Evolutionary conservation across 2,329 filamentous ascomycete species (phyloP), one percentile per base, ranked within the genome.

Genomic region (Xylaria arbuscula): DNA sequence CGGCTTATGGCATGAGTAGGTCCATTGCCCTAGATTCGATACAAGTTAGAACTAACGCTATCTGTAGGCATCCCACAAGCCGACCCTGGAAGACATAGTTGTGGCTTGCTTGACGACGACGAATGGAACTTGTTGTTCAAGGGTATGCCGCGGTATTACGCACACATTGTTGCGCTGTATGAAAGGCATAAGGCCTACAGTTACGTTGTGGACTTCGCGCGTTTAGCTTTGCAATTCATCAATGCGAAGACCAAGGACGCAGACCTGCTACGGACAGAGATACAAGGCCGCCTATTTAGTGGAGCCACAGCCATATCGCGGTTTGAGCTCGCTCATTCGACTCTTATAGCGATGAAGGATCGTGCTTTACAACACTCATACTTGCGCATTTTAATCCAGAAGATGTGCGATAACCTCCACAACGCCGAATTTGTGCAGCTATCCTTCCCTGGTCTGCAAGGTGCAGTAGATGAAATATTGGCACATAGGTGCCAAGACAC

Each of bases 231-330:
- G 50, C 90, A 93, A 74, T 91, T 92, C 70, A 76, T 84, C 32
- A 78, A 80, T 47, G 72, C 70, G 42, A 77, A 73, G 50, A 76
- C 74, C 2, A 78, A 82, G 38, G 75, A 78, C 64, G 73, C 67
- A 32, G 76, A 77, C 15, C 73, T 83, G 45, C 82, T 88, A 66
- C 87, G 88, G 68, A 87, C 87, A 1, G 92, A 97, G 68, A 88
- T 98, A 75, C 89, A 97, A 22, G 91, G 89, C 72, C 91, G 94
- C 2, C 86, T 97, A 2, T 98, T 98, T 83, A 91, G 90, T 70
- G 92, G 93, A 19, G 90, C 93, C 0, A 84, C 96, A 22, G 88
- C 92, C 68, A 93, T 91, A 19, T 92, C 89, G 7, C 90, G 92
- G 65, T 98, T 94, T 76, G 89, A 93, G 68, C 85, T 92, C 48